Percentiles rank a stretch among this genome's conserved stretches.
These are phyloP conservation scores for Adansonia rubrostipa DNA, from an alignment of 441 rosid species.

Conservation along the genomic window DNA sequence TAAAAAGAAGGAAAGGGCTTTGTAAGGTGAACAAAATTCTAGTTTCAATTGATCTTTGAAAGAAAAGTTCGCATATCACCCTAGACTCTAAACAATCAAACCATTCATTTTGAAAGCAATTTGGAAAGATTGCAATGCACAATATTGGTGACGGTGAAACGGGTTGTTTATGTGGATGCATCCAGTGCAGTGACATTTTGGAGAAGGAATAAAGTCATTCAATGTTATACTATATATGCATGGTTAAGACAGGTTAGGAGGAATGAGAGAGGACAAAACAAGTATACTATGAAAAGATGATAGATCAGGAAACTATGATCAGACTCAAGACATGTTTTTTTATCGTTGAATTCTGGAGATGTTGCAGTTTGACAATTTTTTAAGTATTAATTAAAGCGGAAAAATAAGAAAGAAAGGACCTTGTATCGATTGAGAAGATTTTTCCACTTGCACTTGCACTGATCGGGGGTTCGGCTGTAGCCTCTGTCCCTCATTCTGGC, in stretches of 20 bases:
- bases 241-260: not conserved
- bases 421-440: constrained; percentile 64
- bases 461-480: constrained; percentile 52
- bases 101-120: not conserved
- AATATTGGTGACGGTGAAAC: not conserved
- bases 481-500: constrained; percentile 52
- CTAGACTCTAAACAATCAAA: constrained; percentile 2
- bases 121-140: constrained; percentile 3
- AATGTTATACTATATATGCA: not conserved
- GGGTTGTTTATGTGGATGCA: not conserved
- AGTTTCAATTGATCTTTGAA: not conserved
- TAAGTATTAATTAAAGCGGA: not conserved
- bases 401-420: constrained; percentile 32
- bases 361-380: not conserved
- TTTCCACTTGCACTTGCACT: constrained; percentile 73
- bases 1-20: not conserved
- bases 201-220: not conserved
- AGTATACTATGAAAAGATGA: not conserved
- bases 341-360: not conserved
- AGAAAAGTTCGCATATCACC: not conserved
- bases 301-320: not conserved
- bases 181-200: not conserved
- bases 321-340: not conserved
- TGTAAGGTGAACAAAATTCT: not conserved
- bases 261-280: not conserved